Percentiles rank a stretch among this genome's conserved stretches.
phyloP scores from a whole-genome alignment of 495 filamentous ascomycete species.

The Hypoxylon crocopeplum region DNA sequence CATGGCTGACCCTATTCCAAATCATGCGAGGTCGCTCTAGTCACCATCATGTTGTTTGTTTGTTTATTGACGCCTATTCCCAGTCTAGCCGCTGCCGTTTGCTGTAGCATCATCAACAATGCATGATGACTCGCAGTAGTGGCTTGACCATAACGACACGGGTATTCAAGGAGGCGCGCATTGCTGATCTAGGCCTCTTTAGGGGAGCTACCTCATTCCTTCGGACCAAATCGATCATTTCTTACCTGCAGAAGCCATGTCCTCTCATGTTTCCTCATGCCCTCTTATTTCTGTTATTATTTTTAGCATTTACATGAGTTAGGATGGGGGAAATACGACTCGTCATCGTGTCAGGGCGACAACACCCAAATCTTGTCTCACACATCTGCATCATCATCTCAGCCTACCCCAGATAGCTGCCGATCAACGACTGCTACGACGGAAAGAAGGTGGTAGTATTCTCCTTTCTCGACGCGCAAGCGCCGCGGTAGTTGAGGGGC shows the following conservation, averaged over 20 bases:
- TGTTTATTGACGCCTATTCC: constrained; percentile 22
- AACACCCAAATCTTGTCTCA: not conserved
- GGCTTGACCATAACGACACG: constrained; percentile 13
- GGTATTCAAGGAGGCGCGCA: constrained; percentile 7
- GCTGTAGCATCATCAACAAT: constrained; percentile 16
- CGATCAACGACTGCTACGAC: not conserved
- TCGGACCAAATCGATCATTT: constrained; percentile 17
- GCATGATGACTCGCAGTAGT: constrained; percentile 39
- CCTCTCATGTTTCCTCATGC: not conserved
- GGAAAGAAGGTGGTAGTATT: constrained; percentile 29
- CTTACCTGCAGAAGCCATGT: constrained; percentile 10
- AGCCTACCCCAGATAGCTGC: not conserved
- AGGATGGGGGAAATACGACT: not conserved
- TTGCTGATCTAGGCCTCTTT: constrained; percentile 25
- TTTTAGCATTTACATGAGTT: constrained; percentile 1
- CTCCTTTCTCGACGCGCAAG: constrained; percentile 26
- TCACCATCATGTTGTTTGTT: constrained; percentile 5
- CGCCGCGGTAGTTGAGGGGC: constrained; percentile 11
- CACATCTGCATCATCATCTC: not conserved
- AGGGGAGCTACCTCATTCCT: constrained; percentile 22
- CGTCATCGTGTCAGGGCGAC: not conserved
- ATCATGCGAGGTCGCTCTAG: constrained; percentile 9
- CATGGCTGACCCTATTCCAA: constrained; percentile 22
- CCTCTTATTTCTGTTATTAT: constrained; percentile 5
- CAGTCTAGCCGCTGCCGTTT: constrained; percentile 21